Evolutionary conservation across 208 protist genomes (phyloP).

Genomic region (Trypanosoma congolense): DNA sequence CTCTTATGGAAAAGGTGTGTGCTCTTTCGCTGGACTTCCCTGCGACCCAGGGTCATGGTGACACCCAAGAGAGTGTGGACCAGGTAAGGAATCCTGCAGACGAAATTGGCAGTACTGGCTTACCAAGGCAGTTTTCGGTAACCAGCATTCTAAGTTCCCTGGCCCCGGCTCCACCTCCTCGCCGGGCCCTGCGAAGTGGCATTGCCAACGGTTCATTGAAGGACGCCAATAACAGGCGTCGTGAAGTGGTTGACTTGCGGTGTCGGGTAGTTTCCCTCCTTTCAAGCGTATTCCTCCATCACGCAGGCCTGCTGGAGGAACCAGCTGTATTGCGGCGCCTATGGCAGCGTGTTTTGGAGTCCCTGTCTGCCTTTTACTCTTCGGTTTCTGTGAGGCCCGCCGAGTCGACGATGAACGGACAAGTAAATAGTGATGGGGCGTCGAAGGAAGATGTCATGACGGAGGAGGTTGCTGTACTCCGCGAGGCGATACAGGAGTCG

Average conservation of each 20-base stretch:
- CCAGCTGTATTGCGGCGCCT: constrained; percentile 41
- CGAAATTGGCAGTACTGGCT: neutral
- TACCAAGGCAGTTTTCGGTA: constrained; percentile 9
- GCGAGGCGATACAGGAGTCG: constrained; percentile 79
- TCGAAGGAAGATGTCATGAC: neutral
- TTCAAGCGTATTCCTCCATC: constrained; percentile 67
- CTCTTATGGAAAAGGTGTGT: constrained; percentile 67
- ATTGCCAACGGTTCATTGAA: neutral
- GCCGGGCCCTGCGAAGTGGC: neutral
- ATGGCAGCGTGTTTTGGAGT: constrained; percentile 70
- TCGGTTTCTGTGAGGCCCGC: constrained; percentile 19
- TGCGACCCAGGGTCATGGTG: neutral
- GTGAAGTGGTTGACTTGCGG: constrained; percentile 44
- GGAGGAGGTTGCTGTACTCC: constrained; percentile 43
- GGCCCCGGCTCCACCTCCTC: constrained; percentile 3
- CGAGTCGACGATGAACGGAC: neutral
- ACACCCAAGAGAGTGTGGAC: neutral
- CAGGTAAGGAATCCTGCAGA: neutral
- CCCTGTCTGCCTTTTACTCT: constrained; percentile 71
- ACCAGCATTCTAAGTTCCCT: constrained; percentile 17
- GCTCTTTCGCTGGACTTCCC: constrained; percentile 3
- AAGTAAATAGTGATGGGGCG: neutral
- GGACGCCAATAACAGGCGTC: neutral
- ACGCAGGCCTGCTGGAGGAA: constrained; percentile 28
- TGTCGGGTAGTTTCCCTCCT: constrained; percentile 66